A percentile compares a stretch with the other conserved stretches of the same genome.
Conservation (phyloP, 257 asterid genomes). For the Primulina huaijiensis region DNA sequence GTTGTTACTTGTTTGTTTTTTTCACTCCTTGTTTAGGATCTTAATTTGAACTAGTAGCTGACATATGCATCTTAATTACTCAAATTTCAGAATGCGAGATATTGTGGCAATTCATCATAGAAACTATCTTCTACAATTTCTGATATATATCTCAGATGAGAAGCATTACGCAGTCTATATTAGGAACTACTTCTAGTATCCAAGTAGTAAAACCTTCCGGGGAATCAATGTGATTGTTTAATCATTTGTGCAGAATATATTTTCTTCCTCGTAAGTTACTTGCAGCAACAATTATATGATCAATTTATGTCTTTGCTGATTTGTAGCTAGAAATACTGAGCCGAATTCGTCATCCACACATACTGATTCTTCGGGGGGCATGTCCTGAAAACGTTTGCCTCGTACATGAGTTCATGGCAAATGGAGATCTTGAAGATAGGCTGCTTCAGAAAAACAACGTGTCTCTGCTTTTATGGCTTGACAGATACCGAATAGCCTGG, state of each 20-base stretch:
- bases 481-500: slow-evolving; percentile 74
- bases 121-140: neutral
- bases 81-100: neutral
- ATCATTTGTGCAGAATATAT: neutral
- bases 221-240: neutral
- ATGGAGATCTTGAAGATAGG: slow-evolving; percentile 81
- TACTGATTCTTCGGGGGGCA: slow-evolving; percentile 86
- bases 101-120: neutral
- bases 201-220: neutral
- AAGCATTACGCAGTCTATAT: neutral
- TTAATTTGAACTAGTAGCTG: no score
- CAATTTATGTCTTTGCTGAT: slow-evolving; percentile 19
- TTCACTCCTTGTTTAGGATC: no score
- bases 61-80: no score
- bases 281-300: slow-evolving; percentile 2
- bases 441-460: slow-evolving; percentile 47
- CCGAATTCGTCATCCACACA: slow-evolving; percentile 75
- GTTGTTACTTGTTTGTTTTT: no score
- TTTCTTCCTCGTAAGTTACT: neutral
- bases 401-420: slow-evolving; percentile 85
- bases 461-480: slow-evolving; percentile 71
- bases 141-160: neutral
- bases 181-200: slow-evolving; percentile 4
- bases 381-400: slow-evolving; percentile 75
- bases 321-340: slow-evolving; percentile 75